Base-by-base conservation (phyloP, 768 basidiomycete genomes). In the Mrakia hoshinonis region DNA sequence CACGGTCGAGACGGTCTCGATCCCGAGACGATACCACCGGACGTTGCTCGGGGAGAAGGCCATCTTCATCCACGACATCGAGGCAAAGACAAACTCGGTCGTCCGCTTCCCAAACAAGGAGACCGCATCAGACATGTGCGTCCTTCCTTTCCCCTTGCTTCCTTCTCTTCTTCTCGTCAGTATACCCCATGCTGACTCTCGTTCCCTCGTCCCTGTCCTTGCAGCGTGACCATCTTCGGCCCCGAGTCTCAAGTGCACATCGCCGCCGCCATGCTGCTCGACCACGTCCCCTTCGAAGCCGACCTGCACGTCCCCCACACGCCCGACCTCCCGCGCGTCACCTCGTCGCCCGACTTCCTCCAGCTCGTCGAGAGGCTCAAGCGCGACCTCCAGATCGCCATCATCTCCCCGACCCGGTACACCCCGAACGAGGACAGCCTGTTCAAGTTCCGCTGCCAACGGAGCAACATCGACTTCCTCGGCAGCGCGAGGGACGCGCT, bases 181-280 rank as follows among this genome's bases (percentile, higher is more conserved):
- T 36, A 12, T 61, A 13, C n/a, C n/a, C n/a, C n/a, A n/a, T n/a
- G n/a, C 36, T 39, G 11, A 9, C 31, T 22, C 2, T 6, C 18
- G 5, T 36, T 20, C 26, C 4, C 34, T 36, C 0, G 10, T n/a
- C 0, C 22, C 49, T 18, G 22, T 24, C 49, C 22, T 5, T 31
- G 1, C 34, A 61, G 58, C 22, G 91, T 98, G 52, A 89, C 87
- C n/a, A 91, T 98, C 75, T 97, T 92, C 78, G 95, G 95, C 2
- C 95, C 95, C 15, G 94, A 98, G 80, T 91, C 87, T 73, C 95
- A 98, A 78, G 91, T 96, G 15, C 92, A 94, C 78, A 96, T 97
- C 75, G 92, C 95, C 29, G 91, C 90, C 34, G 89, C 94, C 9
- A 96, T 96, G 93, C 82, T 98, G 69, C 82, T 98, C 92, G 4